phyloP scores from a whole-genome alignment of 768 basidiomycete species.

The Stropharia rugosoannulata region DNA sequence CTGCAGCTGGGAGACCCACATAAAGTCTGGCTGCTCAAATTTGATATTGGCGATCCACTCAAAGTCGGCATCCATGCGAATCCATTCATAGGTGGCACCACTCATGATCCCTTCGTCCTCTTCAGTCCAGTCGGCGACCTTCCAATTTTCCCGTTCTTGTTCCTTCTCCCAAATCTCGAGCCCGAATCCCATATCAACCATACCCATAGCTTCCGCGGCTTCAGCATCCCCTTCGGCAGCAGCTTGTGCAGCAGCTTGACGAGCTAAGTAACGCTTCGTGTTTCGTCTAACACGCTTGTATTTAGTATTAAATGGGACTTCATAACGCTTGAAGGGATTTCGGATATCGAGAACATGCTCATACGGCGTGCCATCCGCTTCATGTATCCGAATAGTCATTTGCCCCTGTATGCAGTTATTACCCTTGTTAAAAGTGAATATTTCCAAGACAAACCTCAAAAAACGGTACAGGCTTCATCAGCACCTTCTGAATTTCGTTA shows the following conservation, averaged over 20 bases:
- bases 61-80: slow-evolving; percentile 97
- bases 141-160: slow-evolving; percentile 90
- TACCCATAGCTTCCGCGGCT: slow-evolving; percentile 90
- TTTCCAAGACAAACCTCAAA: slow-evolving; percentile 66
- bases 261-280: slow-evolving; percentile 92
- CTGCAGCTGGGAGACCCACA: slow-evolving; percentile 97
- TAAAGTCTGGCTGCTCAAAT: slow-evolving; percentile 96
- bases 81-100: slow-evolving; percentile 98
- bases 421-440: slow-evolving; percentile 1
- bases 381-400: slow-evolving; percentile 98
- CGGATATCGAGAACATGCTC: slow-evolving; percentile 96
- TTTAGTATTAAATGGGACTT: slow-evolving; percentile 98
- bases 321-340: slow-evolving; percentile 86
- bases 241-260: slow-evolving; percentile 90
- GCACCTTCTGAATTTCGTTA: slow-evolving; percentile 60
- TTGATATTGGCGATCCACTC: slow-evolving; percentile 96
- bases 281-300: slow-evolving; percentile 96
- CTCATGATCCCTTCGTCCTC: slow-evolving; percentile 94
- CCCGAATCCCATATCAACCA: slow-evolving; percentile 93
- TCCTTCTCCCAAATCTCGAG: slow-evolving; percentile 97
- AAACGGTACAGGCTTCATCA: slow-evolving; percentile 80
- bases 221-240: slow-evolving; percentile 91
- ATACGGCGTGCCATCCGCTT: slow-evolving; percentile 98
- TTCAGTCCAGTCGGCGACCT: slow-evolving; percentile 96
- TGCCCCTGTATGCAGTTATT: slow-evolving; percentile 63